Conservation (phyloP, 2,329 filamentous ascomycete species). For the Anthostomella pinea region DNA sequence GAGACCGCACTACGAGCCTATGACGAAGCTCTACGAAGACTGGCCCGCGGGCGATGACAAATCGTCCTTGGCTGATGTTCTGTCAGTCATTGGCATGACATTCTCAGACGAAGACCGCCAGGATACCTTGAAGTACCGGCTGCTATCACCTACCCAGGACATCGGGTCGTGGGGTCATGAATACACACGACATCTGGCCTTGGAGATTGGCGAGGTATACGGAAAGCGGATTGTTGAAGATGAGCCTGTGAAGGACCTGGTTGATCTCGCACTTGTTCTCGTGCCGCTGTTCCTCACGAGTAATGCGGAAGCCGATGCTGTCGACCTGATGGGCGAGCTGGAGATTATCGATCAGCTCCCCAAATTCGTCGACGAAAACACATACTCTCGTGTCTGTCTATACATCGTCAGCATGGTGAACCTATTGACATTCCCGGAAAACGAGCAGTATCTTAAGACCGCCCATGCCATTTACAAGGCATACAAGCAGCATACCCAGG, state of each 20-base stretch:
- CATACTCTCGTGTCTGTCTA: constrained; percentile 86
- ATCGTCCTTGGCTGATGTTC: constrained; percentile 85
- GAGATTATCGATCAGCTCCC: constrained; percentile 94
- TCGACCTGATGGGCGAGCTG: constrained; percentile 93
- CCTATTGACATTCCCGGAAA: constrained; percentile 94
- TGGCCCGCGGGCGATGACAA: constrained; percentile 86
- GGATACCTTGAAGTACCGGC: constrained; percentile 93
- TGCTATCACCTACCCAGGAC: constrained; percentile 85
- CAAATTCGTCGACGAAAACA: constrained; percentile 88
- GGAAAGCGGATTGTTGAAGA: constrained; percentile 83
- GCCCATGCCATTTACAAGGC: constrained; percentile 91
- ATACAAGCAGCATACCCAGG: constrained; percentile 90
- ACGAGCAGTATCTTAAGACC: constrained; percentile 89
- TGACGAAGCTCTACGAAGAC: constrained; percentile 83
- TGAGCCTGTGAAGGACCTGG: constrained; percentile 77
- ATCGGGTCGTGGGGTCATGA: constrained; percentile 98
- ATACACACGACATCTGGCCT: constrained; percentile 90
- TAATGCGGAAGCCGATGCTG: constrained; percentile 96
- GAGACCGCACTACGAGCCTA: constrained; percentile 88
- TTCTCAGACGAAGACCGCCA: constrained; percentile 94
- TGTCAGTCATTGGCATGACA: constrained; percentile 98
- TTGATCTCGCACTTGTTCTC: constrained; percentile 77
- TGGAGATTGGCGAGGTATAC: constrained; percentile 95
- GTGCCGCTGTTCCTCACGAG: constrained; percentile 95
- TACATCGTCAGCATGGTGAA: constrained; percentile 99